A percentile compares a stretch with the other conserved stretches of the same genome.
These are phyloP conservation scores for Arxiozyma slooffiae DNA, from an alignment of 1,139 yeast species.

Conservation along the genomic window DNA sequence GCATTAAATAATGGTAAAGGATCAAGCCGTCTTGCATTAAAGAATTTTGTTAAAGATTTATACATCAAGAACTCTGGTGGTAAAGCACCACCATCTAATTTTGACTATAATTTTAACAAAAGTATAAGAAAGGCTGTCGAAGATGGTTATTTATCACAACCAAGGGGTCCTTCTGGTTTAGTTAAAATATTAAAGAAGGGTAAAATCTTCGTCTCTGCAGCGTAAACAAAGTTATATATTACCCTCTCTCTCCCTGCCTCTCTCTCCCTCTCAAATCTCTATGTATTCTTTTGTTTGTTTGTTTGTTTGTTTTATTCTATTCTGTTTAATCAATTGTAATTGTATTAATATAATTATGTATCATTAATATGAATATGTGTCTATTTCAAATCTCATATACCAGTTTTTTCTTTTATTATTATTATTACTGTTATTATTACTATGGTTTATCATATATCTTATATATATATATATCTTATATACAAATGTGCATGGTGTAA, in stretches of 20 bases:
- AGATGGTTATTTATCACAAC: constrained; percentile 68
- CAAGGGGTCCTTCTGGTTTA: constrained; percentile 58
- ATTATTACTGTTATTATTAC: too few species aligned
- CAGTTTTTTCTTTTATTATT: too few species aligned
- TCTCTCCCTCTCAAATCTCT: background rate
- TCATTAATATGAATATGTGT: background rate
- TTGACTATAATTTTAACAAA: constrained; percentile 66
- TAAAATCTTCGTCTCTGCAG: constrained; percentile 9
- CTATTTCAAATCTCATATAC: background rate
- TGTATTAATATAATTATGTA: background rate
- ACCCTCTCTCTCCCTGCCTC: background rate
- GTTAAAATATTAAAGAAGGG: constrained; percentile 30
- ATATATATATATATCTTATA: too few species aligned
- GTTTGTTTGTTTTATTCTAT: background rate
- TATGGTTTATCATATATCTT: too few species aligned
- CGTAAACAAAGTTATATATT: background rate
- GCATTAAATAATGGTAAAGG: constrained; percentile 22
- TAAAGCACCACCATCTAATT: constrained; percentile 47
- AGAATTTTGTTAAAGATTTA: constrained; percentile 44
- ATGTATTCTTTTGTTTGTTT: background rate
- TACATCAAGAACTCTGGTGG: constrained; percentile 40
- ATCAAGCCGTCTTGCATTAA: constrained; percentile 52
- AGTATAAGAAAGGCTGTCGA: constrained; percentile 79
- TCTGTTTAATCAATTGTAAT: background rate
- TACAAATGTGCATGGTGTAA: too few species aligned